Base-by-base conservation (phyloP, 1,139 yeast species). In the Kodamaea suecica region DNA sequence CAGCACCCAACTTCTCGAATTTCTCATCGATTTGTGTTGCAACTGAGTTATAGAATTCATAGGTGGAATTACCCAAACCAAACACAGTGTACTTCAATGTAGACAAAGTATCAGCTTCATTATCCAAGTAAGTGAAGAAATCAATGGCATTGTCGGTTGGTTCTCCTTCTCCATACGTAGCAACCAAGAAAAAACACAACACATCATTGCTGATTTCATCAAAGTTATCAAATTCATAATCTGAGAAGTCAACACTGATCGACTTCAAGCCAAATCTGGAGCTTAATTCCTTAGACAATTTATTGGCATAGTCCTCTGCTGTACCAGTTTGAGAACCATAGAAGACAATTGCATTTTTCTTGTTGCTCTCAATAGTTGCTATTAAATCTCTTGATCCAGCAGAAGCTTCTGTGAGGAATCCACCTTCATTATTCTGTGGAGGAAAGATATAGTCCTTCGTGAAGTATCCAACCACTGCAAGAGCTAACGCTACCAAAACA, bases 311-410 rank as follows among this genome's bases (percentile, higher is more conserved):
- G 57, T 92, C 98, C 63, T 92, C 98, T 32, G 98, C 95, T n/a
- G 99, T 92, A 47, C 99, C 99, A 9, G 99, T 94, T 63, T 92
- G 99, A 4, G 98, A 90, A 4, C 96, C 97, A 57, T 75, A 94
- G 46, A 92, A 76, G n/a, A 92, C 80, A 27, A 84, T 68, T 33
- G 85, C 82, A 49, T 84, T 82, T 61, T 92, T 90, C 43, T 76
- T 70, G 50, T 81, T 80, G 31, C 69, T 66, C 37, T 69, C 66
- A 48, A 88, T 64, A 11, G 78, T 78, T 42, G 79, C 78, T 21
- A 80, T 71, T 33, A 94, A 66, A 55, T 87, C 80, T 52, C 87
- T 70, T 31, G 78, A 67, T 25, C 63, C 68, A 27, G 60, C 57
- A 31, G 67, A 66, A 30, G 57, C 55, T 9, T 67, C 57, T 16